These are phyloP conservation scores for Saksenaea oblongispora DNA, from an alignment of 371 early-diverging fungal genomes.

Conservation along the genomic window DNA sequence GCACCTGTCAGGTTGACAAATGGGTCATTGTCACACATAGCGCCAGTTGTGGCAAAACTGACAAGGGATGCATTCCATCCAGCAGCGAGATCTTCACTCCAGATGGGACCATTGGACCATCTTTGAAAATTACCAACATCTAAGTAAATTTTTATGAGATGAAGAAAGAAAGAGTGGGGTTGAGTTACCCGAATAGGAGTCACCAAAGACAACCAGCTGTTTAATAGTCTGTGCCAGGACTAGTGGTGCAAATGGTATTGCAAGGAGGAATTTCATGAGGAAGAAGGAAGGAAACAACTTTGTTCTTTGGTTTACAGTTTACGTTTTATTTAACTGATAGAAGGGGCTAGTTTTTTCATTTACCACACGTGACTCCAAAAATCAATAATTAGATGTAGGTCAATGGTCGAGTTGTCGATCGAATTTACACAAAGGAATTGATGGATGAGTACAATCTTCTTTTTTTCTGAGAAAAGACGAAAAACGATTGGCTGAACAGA, in stretches of 20 bases:
- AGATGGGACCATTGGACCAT: constrained; percentile 44
- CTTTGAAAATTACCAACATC: constrained; percentile 41
- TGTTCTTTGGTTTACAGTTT: not conserved
- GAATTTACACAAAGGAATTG: not conserved
- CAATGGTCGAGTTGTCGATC: not conserved
- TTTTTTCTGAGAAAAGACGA: not conserved
- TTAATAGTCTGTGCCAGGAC: constrained; percentile 17
- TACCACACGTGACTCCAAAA: not conserved
- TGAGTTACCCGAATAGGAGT: constrained; percentile 50
- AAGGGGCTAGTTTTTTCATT: not conserved
- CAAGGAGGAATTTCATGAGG: constrained; percentile 1
- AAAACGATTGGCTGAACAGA: not conserved
- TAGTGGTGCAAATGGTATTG: not conserved
- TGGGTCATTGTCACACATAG: constrained; percentile 40
- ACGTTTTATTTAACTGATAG: not conserved
- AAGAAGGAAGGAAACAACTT: not conserved
- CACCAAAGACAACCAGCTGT: constrained; percentile 49
- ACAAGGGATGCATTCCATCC: constrained; percentile 45
- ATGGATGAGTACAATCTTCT: not conserved
- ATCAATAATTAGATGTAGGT: not conserved
- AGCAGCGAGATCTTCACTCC: constrained; percentile 47
- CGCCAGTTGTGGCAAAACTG: constrained; percentile 46
- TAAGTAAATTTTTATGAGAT: constrained; percentile 2
- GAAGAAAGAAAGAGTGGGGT: not conserved
- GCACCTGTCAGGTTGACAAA: constrained; percentile 21